A percentile compares a stretch with the other conserved stretches of the same genome.
Evolutionary conservation across 2,329 filamentous ascomycete genomes (phyloP).

Genomic region (Penicillium sp.): DNA sequence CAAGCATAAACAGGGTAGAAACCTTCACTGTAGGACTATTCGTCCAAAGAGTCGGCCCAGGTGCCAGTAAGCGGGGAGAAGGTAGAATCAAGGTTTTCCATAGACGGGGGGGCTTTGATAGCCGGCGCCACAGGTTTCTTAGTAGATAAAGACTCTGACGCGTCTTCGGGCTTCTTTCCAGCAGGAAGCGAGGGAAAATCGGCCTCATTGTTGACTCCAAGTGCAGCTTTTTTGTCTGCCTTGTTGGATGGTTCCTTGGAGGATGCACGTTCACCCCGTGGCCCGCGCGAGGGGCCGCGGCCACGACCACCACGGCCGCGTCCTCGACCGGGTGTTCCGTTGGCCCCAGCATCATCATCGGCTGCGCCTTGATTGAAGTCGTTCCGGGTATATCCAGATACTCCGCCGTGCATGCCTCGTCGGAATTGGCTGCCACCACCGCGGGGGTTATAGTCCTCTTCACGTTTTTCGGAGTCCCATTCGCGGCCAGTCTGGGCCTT

Average conservation of each 20-base stretch:
- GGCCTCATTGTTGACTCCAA: slow-evolving; percentile 28
- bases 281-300: slow-evolving; percentile 24
- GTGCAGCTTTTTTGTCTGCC: slow-evolving; percentile 16
- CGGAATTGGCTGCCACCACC: slow-evolving; percentile 45
- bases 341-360: slow-evolving; percentile 21
- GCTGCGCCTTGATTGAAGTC: slow-evolving; percentile 28
- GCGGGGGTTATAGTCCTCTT: slow-evolving; percentile 52
- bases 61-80: slow-evolving; percentile 31
- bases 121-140: not conserved
- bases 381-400: slow-evolving; percentile 38
- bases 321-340: slow-evolving; percentile 30
- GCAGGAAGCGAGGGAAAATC: slow-evolving; percentile 39
- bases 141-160: not conserved
- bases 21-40: not conserved
- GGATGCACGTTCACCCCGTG: slow-evolving; percentile 21
- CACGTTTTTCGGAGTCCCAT: slow-evolving; percentile 62
- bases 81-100: slow-evolving; percentile 26
- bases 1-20: not conserved
- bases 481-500: slow-evolving; percentile 58
- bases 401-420: slow-evolving; percentile 53
- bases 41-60: slow-evolving; percentile 37
- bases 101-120: slow-evolving; percentile 8
- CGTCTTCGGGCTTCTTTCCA: slow-evolving; percentile 21
- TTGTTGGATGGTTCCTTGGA: slow-evolving; percentile 18
- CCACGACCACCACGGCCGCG: slow-evolving; percentile 30